These are phyloP conservation scores for Heterobasidion irregulare DNA, from an alignment of 1,284 basidiomycete species.

Conservation along the genomic window DNA sequence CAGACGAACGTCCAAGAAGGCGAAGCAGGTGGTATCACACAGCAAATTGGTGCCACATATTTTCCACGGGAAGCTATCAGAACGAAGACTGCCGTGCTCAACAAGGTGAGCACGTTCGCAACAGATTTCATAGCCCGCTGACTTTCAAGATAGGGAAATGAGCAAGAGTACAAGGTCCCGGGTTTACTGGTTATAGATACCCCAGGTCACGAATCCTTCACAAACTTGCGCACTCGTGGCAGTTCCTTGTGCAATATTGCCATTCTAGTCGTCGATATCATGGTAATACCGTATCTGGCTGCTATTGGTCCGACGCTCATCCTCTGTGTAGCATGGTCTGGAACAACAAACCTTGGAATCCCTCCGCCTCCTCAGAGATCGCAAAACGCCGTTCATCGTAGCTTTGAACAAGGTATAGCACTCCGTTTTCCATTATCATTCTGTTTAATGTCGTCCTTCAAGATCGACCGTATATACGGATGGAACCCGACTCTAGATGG, in stretches of 20 bases:
- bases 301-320: background rate
- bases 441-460: slow-evolving; percentile 2
- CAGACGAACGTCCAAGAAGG: slow-evolving; percentile 99
- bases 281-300: slow-evolving; percentile 40
- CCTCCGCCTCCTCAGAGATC: slow-evolving; percentile 84
- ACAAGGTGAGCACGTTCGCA: slow-evolving; percentile 45
- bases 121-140: slow-evolving; percentile 5
- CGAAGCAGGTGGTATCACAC: slow-evolving; percentile 99
- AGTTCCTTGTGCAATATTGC: slow-evolving; percentile 99
- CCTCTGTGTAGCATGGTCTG: slow-evolving; percentile 71
- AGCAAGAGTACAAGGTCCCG: slow-evolving; percentile 93
- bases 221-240: slow-evolving; percentile 93
- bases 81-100: slow-evolving; percentile 88
- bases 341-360: slow-evolving; percentile 98
- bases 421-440: background rate
- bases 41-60: slow-evolving; percentile 99
- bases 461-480: slow-evolving; percentile 97
- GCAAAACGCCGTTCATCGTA: slow-evolving; percentile 98
- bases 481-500: slow-evolving; percentile 91
- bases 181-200: slow-evolving; percentile 98
- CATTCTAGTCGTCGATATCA: slow-evolving; percentile 98
- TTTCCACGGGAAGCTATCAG: slow-evolving; percentile 97
- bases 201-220: slow-evolving; percentile 99
- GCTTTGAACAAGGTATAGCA: slow-evolving; percentile 85
- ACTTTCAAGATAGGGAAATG: slow-evolving; percentile 46